Base-by-base conservation (phyloP, 2,329 filamentous ascomycete species). In the Phoma herbarum region DNA sequence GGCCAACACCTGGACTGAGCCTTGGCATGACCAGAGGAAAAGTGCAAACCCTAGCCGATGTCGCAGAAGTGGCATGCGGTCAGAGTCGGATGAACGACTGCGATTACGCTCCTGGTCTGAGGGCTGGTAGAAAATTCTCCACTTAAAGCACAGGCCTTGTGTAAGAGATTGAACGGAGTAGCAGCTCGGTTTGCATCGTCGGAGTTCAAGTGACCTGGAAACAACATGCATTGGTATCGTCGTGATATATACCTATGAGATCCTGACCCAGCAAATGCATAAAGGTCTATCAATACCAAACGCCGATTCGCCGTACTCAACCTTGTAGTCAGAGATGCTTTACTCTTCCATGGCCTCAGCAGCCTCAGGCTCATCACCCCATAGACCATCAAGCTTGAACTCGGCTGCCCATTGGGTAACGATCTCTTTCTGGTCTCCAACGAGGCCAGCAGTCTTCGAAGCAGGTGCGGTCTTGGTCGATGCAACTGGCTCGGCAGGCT, bases 331-430 rank as follows among this genome's bases (percentile, higher is more conserved):
- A 44, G 20, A 28, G 18, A 39, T 41, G 43, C 33, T 46, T 52
- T 63, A 70, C 53, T 66, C 59, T 54, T 78, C 76, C 75, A 77
- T 78, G 31, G 71, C 69, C 55, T 76, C 77, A 49, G 48, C 60
- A 70, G 74, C 62, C 33, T 55, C 63, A 23, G 64, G 37, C 76
- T 81, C 87, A 73, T 92, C 88, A 11, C 91, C 93, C 90, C 91
- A 98, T 14, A 99, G 80, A 2, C 92, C 95, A 62, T 97, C 95
- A 9, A 99, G 84, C 81, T 94, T 93, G 80, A 99, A 98, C 78
- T 98, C 94, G 70, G 91, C 88, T 8, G 93, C 91, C 93, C 94
- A 96, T 76, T 96, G 89, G 11, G 90, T 91, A 54, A 98, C 93
- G 75, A 98, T 92, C 79, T 92, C 81, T 82, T 96, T 93, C 77